phyloP scores from a whole-genome alignment of 495 filamentous ascomycete species.

The Mytilinidion resinicola region DNA sequence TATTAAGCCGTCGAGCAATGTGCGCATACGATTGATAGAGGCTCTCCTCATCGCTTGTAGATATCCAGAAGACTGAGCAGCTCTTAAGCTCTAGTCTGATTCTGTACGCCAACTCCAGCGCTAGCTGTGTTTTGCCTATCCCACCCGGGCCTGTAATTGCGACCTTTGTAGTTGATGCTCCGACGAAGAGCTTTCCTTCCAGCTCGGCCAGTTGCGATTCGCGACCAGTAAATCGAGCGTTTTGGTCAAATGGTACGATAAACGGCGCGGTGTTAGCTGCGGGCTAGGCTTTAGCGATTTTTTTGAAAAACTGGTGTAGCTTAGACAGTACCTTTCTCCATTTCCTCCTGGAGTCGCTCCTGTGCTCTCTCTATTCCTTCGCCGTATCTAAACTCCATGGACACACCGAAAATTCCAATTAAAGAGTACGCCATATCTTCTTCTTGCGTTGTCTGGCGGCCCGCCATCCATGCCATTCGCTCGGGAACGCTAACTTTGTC shows the following conservation, averaged over 20 bases:
- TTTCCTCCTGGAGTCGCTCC: slow-evolving; percentile 8
- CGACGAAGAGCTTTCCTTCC: slow-evolving; percentile 2
- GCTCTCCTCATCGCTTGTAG: background rate
- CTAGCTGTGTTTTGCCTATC: background rate
- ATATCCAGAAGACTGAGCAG: background rate
- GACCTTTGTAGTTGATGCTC: background rate
- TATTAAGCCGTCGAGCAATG: background rate
- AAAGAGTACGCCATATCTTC: slow-evolving; percentile 14
- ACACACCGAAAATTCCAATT: slow-evolving; percentile 13
- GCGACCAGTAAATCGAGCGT: slow-evolving; percentile 4
- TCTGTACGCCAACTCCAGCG: background rate
- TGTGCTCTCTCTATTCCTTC: slow-evolving; percentile 10
- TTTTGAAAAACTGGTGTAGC: background rate
- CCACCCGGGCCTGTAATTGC: background rate
- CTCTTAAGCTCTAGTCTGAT: background rate
- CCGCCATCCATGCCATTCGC: slow-evolving; percentile 21
- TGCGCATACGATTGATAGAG: background rate
- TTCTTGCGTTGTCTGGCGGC: slow-evolving; percentile 18
- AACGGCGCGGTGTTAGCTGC: background rate
- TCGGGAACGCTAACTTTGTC: slow-evolving; percentile 8
- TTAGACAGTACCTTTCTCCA: background rate
- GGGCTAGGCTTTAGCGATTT: background rate
- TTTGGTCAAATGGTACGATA: slow-evolving; percentile 7
- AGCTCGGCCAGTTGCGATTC: slow-evolving; percentile 7
- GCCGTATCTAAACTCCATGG: slow-evolving; percentile 7